Base-by-base conservation (phyloP, 1,284 basidiomycete species). In the Inonotus obliquus region DNA sequence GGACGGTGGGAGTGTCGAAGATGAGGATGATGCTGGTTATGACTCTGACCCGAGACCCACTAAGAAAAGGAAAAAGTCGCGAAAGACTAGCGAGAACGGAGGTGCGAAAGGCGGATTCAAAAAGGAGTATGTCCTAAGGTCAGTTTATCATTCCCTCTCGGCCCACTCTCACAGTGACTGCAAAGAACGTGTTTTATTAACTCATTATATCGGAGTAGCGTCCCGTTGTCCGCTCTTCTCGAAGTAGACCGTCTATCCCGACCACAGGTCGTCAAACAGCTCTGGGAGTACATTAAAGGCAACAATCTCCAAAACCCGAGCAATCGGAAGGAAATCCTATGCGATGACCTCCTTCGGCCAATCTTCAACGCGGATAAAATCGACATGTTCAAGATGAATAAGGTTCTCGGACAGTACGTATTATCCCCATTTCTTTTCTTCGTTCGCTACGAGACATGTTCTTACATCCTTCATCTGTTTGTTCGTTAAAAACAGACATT, bases 381-480 rank as follows among this genome's bases (percentile, higher is more conserved):
- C 58, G 84, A 90, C 72, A 92, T 92, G 90, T 92, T 93, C 76
- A 83, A 79, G 68, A 93, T 93, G 91, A 93, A 92, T 77, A 90
- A 92, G 73, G 80, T 85, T 44, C 75, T 92, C 61, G 86, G 89
- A 73, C 77, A 85, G 90, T 92, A 69, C 73, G 89, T 81, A 27
- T 39, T 13, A 13, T 52, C 7, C 38, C 29, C 29, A 47, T 51
- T 52, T 45, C 48, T 51, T 21, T 47, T 47, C 32, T 32, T 4
- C 32, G 4, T 9, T 32, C 32, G 32, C 9, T 32, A 32, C 9
- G 32, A 32, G 32, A 32, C 32, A 32, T 52, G 48, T 21, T 52
- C 59, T 21, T 17, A 32, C 32, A 32, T 9, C 32, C 32, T 9
- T 9, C 32, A 4, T 32, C 32, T 32, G 32, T 9, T 32, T 9